Conservation (phyloP, 495 filamentous ascomycete species). For the Aspergillus egyptiacus region DNA sequence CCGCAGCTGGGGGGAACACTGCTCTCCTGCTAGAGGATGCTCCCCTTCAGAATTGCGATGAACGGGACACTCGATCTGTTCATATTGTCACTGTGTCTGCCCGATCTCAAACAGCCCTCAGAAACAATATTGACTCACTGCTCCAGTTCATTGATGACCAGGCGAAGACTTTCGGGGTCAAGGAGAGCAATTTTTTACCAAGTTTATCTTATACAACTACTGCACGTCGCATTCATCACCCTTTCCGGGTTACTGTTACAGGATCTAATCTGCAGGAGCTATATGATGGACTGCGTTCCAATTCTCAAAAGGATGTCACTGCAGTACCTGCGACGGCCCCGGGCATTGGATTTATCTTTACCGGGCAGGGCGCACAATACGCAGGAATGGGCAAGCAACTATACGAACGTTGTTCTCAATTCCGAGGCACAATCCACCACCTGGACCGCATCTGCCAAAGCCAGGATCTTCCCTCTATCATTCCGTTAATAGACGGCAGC, state of each 20-base stretch:
- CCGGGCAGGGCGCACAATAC: constrained; percentile 54
- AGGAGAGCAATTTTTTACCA: constrained; percentile 29
- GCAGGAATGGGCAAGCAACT: constrained; percentile 66
- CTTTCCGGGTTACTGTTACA: constrained; percentile 59
- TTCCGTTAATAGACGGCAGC: constrained; percentile 54
- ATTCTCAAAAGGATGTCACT: constrained; percentile 24
- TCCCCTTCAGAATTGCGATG: constrained; percentile 34
- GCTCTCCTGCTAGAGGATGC: constrained; percentile 51
- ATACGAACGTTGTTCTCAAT: constrained; percentile 58
- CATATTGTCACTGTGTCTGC: constrained; percentile 50
- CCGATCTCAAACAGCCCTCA: constrained; percentile 47
- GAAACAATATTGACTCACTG: constrained; percentile 48
- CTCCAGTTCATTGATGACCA: constrained; percentile 47
- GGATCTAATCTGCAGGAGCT: constrained; percentile 37
- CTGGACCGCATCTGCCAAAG: constrained; percentile 61
- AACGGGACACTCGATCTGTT: constrained; percentile 47
- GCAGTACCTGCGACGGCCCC: constrained; percentile 40
- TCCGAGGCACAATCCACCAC: constrained; percentile 63
- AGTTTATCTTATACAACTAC: constrained; percentile 73
- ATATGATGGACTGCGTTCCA: constrained; percentile 22
- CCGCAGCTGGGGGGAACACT: constrained; percentile 52
- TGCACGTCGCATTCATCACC: constrained; percentile 77
- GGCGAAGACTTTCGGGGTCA: constrained; percentile 35
- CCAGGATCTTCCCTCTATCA: constrained; percentile 63
- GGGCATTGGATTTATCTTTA: constrained; percentile 46